Conservation (phyloP, 2,329 filamentous ascomycete genomes). For the Ophiostoma himal-ulmi region DNA sequence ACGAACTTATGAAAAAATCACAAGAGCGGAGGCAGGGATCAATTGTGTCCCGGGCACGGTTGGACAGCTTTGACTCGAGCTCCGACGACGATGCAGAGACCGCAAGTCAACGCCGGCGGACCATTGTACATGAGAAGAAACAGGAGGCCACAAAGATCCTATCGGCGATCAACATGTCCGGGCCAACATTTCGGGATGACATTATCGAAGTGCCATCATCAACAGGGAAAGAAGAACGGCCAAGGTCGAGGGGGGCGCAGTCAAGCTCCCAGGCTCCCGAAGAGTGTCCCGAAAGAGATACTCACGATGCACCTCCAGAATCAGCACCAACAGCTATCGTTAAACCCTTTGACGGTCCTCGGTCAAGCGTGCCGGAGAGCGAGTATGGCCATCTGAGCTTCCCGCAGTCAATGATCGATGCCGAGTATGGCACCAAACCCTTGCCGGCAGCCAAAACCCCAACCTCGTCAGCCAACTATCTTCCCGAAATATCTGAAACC, state of each 20-base stretch:
- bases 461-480: conserved; percentile 15
- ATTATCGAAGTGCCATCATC: conserved; percentile 32
- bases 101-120: conserved; percentile 36
- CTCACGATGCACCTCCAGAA: not conserved
- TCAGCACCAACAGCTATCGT: not conserved
- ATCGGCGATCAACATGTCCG: conserved; percentile 34
- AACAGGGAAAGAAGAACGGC: conserved; percentile 30
- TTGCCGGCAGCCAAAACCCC: conserved; percentile 18
- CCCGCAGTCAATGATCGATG: conserved; percentile 22
- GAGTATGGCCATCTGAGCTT: conserved; percentile 20
- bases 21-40: conserved; percentile 37
- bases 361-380: conserved; percentile 16
- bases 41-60: conserved; percentile 24
- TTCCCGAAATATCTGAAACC: conserved; percentile 6
- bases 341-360: conserved; percentile 13
- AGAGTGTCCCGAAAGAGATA: not conserved
- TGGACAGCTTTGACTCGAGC: conserved; percentile 25
- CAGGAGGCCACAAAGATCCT: conserved; percentile 39
- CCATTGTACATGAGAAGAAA: conserved; percentile 36
- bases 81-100: conserved; percentile 31
- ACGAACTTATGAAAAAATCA: conserved; percentile 44
- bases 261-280: not conserved
- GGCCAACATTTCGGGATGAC: conserved; percentile 33
- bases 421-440: not conserved
- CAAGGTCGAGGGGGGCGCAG: not conserved